Evolutionary conservation across 106 monocot species (phyloP), one percentile per base, ranked within the genome.

Genomic region (Cymbidium sinense): DNA sequence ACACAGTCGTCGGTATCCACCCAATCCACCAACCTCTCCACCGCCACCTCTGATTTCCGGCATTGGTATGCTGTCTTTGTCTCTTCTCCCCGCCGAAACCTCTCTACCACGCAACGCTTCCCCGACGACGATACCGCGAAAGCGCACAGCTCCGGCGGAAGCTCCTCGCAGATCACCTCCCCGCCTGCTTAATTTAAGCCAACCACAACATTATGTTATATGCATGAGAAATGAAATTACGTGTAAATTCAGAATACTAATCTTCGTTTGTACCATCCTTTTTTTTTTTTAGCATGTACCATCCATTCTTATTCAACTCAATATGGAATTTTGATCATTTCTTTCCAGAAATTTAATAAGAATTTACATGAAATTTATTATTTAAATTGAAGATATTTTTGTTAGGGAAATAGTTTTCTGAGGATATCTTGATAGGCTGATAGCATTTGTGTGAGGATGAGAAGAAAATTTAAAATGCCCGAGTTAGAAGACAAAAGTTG

Each of bases 1-100:
- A 91, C 83, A 82, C 95, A 95, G 5, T 72, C 74, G 33, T 95
- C 92, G 1, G 86, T 89, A 87, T 96, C 96, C 54, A 96, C 82
- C 79, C 79, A 88, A 33, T 86, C 83, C 25, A 75, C 76, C 78
- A 91, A 76, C 84, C 80, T 33, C 34, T 84, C 83, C 31, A 85
- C 89, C 33, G 77, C 70, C 70, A 87, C 96, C 78, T 79, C 89
- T 43, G 96, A 91, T 29, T 85, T 83, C 51, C 86, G 50, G 83
- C 93, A 93, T 78, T 93, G 85, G 84, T 89, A 87, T 79, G 77
- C 82, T 10, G 82, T 77, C 17, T 47, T 20, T 20, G 3, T 74
- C 17, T 75, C 75, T 6, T 75, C 83, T 5, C 64, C 85, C 0
- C 15, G 74, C 3, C 25, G 35, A 9, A 73, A 36, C 43, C 86